Conservation (phyloP, 2,329 filamentous ascomycete genomes). For the Hymenoscyphus occultus region DNA sequence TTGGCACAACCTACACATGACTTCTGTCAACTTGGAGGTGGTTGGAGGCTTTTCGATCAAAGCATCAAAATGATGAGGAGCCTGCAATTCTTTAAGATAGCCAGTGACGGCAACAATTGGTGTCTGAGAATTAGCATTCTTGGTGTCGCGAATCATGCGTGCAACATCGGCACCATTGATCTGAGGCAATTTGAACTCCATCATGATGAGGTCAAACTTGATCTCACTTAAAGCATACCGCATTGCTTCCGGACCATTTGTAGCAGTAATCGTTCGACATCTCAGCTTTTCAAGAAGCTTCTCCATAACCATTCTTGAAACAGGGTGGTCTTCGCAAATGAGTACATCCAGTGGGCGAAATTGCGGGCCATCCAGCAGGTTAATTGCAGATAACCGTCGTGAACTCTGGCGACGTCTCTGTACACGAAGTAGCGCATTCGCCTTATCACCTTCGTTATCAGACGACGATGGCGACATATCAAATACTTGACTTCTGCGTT, state of each 20-base stretch:
- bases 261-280: slow-evolving; percentile 88
- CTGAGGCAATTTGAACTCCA: slow-evolving; percentile 92
- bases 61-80: slow-evolving; percentile 92
- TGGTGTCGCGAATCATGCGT: slow-evolving; percentile 95
- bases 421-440: slow-evolving; percentile 85
- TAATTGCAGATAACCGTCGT: slow-evolving; percentile 88
- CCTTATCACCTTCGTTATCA: slow-evolving; percentile 91
- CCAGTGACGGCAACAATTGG: slow-evolving; percentile 96
- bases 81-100: slow-evolving; percentile 95
- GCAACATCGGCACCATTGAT: slow-evolving; percentile 95
- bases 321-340: slow-evolving; percentile 96
- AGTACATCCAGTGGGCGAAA: slow-evolving; percentile 91
- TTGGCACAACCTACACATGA: slow-evolving; percentile 81
- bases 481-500: slow-evolving; percentile 89
- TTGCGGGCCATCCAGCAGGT: slow-evolving; percentile 74
- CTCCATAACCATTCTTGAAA: slow-evolving; percentile 98
- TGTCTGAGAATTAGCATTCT: slow-evolving; percentile 90
- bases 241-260: slow-evolving; percentile 87
- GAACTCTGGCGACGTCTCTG: slow-evolving; percentile 94
- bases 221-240: slow-evolving; percentile 95
- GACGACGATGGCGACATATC: slow-evolving; percentile 97
- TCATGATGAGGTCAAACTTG: slow-evolving; percentile 98
- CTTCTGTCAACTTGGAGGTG: slow-evolving; percentile 83
- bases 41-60: slow-evolving; percentile 97
- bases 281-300: slow-evolving; percentile 91